These are phyloP conservation scores for Aspergillus uvarum DNA, from an alignment of 2,329 filamentous ascomycete genomes.

Conservation along the genomic window DNA sequence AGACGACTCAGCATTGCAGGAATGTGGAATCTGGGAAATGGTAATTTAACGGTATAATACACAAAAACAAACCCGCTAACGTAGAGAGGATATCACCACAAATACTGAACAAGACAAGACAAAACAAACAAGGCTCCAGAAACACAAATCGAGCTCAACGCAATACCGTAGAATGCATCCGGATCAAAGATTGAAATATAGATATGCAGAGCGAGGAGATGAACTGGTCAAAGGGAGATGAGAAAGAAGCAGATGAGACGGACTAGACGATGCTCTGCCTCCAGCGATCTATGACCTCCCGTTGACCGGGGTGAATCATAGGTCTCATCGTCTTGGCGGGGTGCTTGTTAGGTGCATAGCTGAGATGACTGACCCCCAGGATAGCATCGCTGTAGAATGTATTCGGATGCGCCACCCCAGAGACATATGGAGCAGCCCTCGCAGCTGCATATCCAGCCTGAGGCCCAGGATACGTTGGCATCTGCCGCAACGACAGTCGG, in stretches of 20 bases:
- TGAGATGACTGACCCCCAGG: constrained; percentile 28
- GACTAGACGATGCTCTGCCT: constrained; percentile 45
- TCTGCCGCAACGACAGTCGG: constrained; percentile 33
- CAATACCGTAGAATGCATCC: not conserved
- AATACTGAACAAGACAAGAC: not conserved
- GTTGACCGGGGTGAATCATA: constrained; percentile 51
- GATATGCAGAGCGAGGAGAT: not conserved
- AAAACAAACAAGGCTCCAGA: not conserved
- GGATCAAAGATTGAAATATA: not conserved
- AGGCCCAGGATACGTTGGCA: constrained; percentile 25
- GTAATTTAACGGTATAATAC: not conserved
- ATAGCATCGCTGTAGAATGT: constrained; percentile 31
- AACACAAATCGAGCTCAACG: not conserved
- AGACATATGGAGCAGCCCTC: constrained; percentile 24
- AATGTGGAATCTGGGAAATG: not conserved
- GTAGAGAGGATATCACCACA: not conserved
- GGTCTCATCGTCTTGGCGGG: constrained; percentile 31
- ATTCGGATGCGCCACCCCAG: constrained; percentile 27
- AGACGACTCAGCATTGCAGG: not conserved
- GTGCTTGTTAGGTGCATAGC: constrained; percentile 26
- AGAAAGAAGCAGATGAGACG: not conserved
- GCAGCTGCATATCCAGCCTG: constrained; percentile 18
- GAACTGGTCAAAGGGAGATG: not conserved
- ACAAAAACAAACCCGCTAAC: not conserved
- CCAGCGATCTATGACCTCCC: constrained; percentile 62